Base-by-base conservation (phyloP, 164 flowering plant species). In the Dillenia turbinata region DNA sequence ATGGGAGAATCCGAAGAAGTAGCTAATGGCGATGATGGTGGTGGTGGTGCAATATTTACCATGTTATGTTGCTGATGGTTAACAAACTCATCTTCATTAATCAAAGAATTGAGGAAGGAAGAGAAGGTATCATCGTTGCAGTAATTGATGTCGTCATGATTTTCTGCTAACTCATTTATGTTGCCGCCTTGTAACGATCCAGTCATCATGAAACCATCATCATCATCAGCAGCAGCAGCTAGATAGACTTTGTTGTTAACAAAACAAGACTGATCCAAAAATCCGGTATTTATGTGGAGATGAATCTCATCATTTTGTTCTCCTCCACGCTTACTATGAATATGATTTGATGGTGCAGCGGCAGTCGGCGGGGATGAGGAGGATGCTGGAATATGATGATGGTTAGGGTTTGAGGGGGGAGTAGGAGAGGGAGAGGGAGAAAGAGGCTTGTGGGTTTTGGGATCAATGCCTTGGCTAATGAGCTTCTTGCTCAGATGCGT, bases 401-500 rank as follows among this genome's bases (percentile, higher is more conserved):
- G 60, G 19, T 57, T 57, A n/a, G 60, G 56, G 26, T 51, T 11
- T 6, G 44, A n/a, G 51, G 47, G 1, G 9, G 50, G 13, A 17
- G 26, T n/a, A 40, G 60, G 26, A 57, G 58, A 12, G 58, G 58
- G 46, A 57, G 9, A 44, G 46, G 60, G 49, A 14, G 53, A 46
- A 7, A 72, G 52, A 9, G 83, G 83, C 69, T 73, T 80, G 66
- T 80, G 83, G 15, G 81, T 80, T 44, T 79, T 69, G 10, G 83
- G 83, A 70, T 80, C 81, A 17, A 80, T 80, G 9, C 81, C 83
- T 73, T 77, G 83, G 56, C 74, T 80, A 44, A 80, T 75, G 9
- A 79, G 71, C 71, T 85, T 85, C 78, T 85, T 85, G 69, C 85
- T 83, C 9, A 85, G 84, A 60, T 83, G 90, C 43, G 71, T 86